These are phyloP conservation scores for Septoria petroselini DNA, from an alignment of 2,329 filamentous ascomycete species.

Conservation along the genomic window DNA sequence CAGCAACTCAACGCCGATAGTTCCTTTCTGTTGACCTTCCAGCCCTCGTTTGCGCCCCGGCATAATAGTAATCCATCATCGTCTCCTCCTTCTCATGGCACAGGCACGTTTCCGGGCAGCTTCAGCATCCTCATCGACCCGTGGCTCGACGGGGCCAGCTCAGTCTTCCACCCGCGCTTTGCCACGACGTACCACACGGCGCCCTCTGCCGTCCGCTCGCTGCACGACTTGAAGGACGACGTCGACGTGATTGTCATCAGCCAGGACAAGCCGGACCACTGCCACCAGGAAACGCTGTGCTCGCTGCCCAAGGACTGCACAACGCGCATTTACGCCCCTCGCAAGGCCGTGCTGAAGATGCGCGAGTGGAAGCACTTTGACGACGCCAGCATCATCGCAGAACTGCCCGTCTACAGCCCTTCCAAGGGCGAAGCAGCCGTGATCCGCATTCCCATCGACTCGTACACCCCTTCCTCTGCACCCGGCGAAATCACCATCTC, in stretches of 20 bases:
- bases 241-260: slow-evolving; percentile 59
- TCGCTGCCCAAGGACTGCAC: slow-evolving; percentile 57
- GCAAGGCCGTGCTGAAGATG: slow-evolving; percentile 63
- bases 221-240: slow-evolving; percentile 51
- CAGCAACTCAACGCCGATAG: slow-evolving; percentile 64
- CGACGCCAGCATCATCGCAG: slow-evolving; percentile 43
- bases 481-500: slow-evolving; percentile 69
- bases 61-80: too few species aligned
- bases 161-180: slow-evolving; percentile 60
- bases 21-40: slow-evolving; percentile 63
- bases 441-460: slow-evolving; percentile 53
- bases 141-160: slow-evolving; percentile 62
- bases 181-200: slow-evolving; percentile 57
- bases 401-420: slow-evolving; percentile 45
- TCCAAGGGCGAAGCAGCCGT: slow-evolving; percentile 40
- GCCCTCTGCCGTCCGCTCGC: slow-evolving; percentile 56
- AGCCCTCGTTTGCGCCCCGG: slow-evolving; percentile 49
- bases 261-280: slow-evolving; percentile 66
- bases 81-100: too few species aligned
- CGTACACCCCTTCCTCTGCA: slow-evolving; percentile 51
- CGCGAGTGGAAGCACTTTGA: slow-evolving; percentile 67
- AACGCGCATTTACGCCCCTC: slow-evolving; percentile 64
- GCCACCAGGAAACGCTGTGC: slow-evolving; percentile 65
- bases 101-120: slow-evolving; percentile 45
- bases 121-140: slow-evolving; percentile 71